Conservation (phyloP, 352 stramenopile species). For the Globisporangium spinosum region DNA sequence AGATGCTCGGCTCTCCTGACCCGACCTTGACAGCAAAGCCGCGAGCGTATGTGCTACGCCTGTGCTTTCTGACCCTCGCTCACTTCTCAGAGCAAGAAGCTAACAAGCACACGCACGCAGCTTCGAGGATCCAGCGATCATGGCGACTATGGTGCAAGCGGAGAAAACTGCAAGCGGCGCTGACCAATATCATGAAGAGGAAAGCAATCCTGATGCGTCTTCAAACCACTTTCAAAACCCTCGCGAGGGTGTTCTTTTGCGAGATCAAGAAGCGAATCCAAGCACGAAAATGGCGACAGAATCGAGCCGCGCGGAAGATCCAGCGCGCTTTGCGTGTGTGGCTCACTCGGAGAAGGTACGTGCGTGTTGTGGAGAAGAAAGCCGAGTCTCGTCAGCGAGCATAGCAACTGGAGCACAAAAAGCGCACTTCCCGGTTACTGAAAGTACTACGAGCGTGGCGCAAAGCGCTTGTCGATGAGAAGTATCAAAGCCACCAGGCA, state of each 20-base stretch:
- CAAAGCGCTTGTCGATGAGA: constrained; percentile 13
- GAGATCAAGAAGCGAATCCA: constrained; percentile 34
- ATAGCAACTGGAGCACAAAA: constrained; percentile 13
- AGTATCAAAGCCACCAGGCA: constrained; percentile 23
- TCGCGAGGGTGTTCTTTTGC: constrained; percentile 45
- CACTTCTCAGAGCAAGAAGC: constrained; percentile 31
- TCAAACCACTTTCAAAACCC: constrained; percentile 35
- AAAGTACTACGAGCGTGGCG: constrained; percentile 29
- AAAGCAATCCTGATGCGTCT: constrained; percentile 38
- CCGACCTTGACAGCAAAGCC: constrained; percentile 39
- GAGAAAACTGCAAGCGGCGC: constrained; percentile 22
- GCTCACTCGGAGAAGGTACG: constrained; percentile 42
- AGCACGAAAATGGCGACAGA: constrained; percentile 27
- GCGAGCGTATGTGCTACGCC: constrained; percentile 36
- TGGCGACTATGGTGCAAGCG: constrained; percentile 27
- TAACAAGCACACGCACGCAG: constrained; percentile 18
- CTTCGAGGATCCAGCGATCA: constrained; percentile 36
- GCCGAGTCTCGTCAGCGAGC: constrained; percentile 15
- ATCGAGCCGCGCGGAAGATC: constrained; percentile 43
- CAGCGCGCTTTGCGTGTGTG: constrained; percentile 40
- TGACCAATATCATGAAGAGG: constrained; percentile 35
- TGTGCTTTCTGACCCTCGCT: constrained; percentile 53
- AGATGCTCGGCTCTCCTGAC: constrained; percentile 28
- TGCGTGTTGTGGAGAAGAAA: constrained; percentile 36
- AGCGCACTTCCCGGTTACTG: constrained; percentile 15